Evolutionary conservation across 139 green algal species (phyloP).

Genomic region (Edaphochlamys debaryana): DNA sequence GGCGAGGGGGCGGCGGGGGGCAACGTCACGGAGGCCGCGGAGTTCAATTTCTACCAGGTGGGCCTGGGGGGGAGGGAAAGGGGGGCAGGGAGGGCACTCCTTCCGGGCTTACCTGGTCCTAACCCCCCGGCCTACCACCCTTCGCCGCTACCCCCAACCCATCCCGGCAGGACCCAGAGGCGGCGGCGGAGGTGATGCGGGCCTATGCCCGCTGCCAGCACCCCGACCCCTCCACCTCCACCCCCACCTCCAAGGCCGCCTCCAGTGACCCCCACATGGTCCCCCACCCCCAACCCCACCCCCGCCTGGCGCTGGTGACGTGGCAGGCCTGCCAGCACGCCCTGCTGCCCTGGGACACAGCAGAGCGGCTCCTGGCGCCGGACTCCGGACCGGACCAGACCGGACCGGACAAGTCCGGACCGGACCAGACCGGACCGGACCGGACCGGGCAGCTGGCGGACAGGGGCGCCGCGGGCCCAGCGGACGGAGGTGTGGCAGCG

Average conservation of each 20-base stretch:
- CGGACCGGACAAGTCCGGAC: too few relatives aligned
- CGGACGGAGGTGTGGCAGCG: too few relatives aligned
- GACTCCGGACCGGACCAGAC: too few relatives aligned
- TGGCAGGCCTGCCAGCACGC: conserved; percentile 13
- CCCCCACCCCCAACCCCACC: not conserved
- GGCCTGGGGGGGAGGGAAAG: not conserved
- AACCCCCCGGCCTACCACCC: not conserved
- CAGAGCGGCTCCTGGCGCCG: not conserved
- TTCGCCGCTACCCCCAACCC: not conserved
- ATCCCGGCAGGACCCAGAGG: conserved; percentile 15
- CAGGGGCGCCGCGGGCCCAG: too few relatives aligned
- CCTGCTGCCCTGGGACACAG: conserved; percentile 3
- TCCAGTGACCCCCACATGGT: not conserved
- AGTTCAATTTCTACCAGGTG: conserved; percentile 28
- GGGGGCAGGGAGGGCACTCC: not conserved
- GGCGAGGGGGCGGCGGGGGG: conserved; percentile 5
- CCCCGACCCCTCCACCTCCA: not conserved
- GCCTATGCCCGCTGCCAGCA: not conserved
- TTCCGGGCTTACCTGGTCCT: not conserved
- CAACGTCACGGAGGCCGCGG: conserved; percentile 27
- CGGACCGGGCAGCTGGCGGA: too few relatives aligned
- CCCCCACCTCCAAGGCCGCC: not conserved
- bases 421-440: too few relatives aligned
- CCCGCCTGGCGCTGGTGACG: not conserved
- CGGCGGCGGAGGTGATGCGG: not conserved